phyloP scores from a whole-genome alignment of 345 rosid species.

The Gossypium arboreum region DNA sequence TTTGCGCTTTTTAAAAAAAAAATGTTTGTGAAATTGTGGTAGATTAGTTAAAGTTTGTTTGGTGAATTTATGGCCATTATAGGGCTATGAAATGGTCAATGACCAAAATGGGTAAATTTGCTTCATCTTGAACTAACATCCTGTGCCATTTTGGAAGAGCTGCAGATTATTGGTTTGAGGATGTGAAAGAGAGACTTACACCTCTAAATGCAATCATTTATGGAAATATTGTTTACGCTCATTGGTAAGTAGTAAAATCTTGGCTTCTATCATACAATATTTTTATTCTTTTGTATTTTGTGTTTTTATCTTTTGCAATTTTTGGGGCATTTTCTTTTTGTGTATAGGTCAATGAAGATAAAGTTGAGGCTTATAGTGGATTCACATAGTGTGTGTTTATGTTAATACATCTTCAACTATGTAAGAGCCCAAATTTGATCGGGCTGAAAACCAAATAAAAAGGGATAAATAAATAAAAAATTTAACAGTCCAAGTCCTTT shows the following conservation, averaged over 20 bases:
- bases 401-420: background rate
- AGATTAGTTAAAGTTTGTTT: background rate
- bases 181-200: slow-evolving; percentile 62
- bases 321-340: background rate
- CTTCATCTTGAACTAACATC: slow-evolving; percentile 33
- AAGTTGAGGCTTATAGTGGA: background rate
- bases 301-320: background rate
- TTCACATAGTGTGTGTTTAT: background rate
- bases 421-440: no score
- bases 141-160: slow-evolving; percentile 66
- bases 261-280: background rate
- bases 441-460: no score
- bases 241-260: slow-evolving; percentile 47
- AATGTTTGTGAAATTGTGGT: background rate
- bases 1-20: background rate
- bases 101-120: background rate
- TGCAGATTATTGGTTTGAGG: slow-evolving; percentile 87
- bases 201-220: slow-evolving; percentile 75
- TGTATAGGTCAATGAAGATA: background rate
- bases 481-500: no score
- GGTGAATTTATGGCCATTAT: background rate
- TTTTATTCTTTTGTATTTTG: background rate
- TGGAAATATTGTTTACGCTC: slow-evolving; percentile 82
- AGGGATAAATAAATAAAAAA: no score
- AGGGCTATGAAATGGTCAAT: background rate